Percentiles rank a stretch among this genome's conserved stretches.
Evolutionary conservation across 768 basidiomycete species (phyloP).

Genomic region (Sporobolomyces phaffii): DNA sequence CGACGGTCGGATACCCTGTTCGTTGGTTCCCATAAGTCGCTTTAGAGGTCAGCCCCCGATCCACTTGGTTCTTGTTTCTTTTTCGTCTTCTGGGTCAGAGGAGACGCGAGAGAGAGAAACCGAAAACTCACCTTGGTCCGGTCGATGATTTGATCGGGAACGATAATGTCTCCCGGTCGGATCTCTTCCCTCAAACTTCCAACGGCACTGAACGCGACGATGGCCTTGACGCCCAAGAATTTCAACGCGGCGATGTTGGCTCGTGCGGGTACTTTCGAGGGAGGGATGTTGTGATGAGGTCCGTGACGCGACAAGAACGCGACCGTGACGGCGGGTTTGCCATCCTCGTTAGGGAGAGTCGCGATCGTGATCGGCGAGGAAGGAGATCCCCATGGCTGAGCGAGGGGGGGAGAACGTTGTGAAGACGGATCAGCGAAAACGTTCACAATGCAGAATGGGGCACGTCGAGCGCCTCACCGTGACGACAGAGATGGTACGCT

Average conservation of each 20-base stretch:
- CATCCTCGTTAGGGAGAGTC: constrained; percentile 62
- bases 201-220: constrained; percentile 92
- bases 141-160: constrained; percentile 91
- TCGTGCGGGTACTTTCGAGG: constrained; percentile 71
- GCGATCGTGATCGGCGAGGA: constrained; percentile 89
- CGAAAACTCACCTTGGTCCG: constrained; percentile 61
- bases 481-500: constrained; percentile 69
- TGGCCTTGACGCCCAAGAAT: constrained; percentile 75
- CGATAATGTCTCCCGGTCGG: constrained; percentile 75
- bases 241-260: constrained; percentile 97
- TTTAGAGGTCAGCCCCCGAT: too few species aligned
- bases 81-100: background rate
- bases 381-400: constrained; percentile 85
- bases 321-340: constrained; percentile 53
- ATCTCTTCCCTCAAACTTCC: constrained; percentile 92
- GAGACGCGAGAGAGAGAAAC: background rate
- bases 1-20: constrained; percentile 66
- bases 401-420: background rate
- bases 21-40: background rate
- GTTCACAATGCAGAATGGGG: too few species aligned
- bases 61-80: too few species aligned
- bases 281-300: constrained; percentile 66
- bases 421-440: background rate
- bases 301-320: constrained; percentile 94
- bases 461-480: too few species aligned